Percentiles rank a stretch among this genome's conserved stretches.
These are phyloP conservation scores for Penicillium olsonii DNA, from an alignment of 2,329 filamentous ascomycete species.

Conservation along the genomic window DNA sequence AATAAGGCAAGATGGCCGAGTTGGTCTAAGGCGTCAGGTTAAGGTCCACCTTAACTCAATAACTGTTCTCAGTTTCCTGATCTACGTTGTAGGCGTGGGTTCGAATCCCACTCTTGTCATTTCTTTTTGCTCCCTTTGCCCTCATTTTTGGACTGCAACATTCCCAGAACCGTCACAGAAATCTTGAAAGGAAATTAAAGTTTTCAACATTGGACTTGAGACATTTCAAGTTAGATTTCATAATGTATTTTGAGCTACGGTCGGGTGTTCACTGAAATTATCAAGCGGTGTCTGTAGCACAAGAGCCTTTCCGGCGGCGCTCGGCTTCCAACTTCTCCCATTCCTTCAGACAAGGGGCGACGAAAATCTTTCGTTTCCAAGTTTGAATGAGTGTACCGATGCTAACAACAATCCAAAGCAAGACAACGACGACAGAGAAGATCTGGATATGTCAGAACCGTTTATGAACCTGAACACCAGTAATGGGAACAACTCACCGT, in stretches of 20 bases:
- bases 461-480: no score
- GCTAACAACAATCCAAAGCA: conserved; percentile 56
- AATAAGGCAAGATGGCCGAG: conserved; percentile 42
- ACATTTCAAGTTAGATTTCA: no score
- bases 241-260: no score
- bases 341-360: conserved; percentile 14
- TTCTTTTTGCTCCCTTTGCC: not conserved
- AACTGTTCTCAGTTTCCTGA: conserved; percentile 13
- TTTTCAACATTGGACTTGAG: no score
- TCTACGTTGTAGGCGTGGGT: conserved; percentile 13
- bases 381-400: not conserved
- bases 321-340: not conserved
- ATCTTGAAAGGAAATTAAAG: no score
- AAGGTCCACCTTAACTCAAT: conserved; percentile 31
- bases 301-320: not conserved
- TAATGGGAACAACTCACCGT: conserved; percentile 36
- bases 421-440: conserved; percentile 41
- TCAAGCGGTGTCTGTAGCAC: not conserved
- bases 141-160: no score
- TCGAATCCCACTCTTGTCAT: conserved; percentile 15
- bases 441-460: conserved; percentile 2
- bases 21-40: conserved; percentile 40
- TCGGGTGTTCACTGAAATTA: no score
- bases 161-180: no score
- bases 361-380: conserved; percentile 9